phyloP scores from a whole-genome alignment of 305 asterid species.

The Solanum hybrid region DNA sequence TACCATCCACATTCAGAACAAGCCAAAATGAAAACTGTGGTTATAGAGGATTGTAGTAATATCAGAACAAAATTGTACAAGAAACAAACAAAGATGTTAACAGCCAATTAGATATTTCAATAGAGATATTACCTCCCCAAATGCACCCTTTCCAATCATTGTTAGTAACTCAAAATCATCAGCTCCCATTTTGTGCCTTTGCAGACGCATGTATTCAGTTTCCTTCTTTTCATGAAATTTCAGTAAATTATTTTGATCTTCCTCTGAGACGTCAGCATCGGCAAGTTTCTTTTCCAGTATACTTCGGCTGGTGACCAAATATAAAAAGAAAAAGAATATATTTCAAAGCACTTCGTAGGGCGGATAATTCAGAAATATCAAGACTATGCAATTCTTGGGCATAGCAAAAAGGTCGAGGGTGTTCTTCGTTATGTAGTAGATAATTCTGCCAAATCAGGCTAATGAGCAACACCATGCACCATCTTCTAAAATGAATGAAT shows the following conservation, averaged over 20 bases:
- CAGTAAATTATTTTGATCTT: conserved; percentile 80
- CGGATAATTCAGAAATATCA: not conserved
- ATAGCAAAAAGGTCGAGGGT: not conserved
- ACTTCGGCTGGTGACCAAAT: conserved; percentile 47
- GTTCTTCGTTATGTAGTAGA: not conserved
- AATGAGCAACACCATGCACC: not conserved
- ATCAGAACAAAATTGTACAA: not conserved
- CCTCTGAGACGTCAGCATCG: conserved; percentile 97
- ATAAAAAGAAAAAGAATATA: not conserved
- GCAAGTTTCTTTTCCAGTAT: conserved; percentile 87
- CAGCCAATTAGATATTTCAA: not conserved
- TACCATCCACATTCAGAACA: not conserved
- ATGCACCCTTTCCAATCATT: conserved; percentile 97
- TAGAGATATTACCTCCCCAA: conserved; percentile 69
- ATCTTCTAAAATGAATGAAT: not conserved
- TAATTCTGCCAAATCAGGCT: not conserved
- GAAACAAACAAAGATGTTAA: not conserved
- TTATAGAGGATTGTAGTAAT: not conserved
- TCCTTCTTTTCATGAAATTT: conserved; percentile 92
- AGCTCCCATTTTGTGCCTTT: conserved; percentile 91
- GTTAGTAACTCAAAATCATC: conserved; percentile 93
- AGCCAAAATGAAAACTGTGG: not conserved
- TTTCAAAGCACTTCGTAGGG: not conserved
- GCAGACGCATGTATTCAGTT: conserved; percentile 97
- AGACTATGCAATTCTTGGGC: conserved; percentile 14